These are phyloP conservation scores for Rheum nobile DNA, from an alignment of 148 eudicot genomes.

Conservation along the genomic window DNA sequence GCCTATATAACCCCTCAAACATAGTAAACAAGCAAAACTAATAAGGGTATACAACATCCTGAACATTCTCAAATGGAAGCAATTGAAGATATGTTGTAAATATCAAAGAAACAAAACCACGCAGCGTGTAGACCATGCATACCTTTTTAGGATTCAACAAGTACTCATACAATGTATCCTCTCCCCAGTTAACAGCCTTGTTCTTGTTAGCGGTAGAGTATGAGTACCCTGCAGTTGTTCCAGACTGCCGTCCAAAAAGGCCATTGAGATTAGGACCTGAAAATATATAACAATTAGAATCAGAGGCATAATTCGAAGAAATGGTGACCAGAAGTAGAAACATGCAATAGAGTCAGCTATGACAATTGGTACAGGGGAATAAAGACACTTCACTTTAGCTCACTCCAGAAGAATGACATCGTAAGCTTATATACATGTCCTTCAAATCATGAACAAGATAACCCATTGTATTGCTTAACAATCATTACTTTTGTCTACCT, in stretches of 20 bases:
- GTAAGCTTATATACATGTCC: no score
- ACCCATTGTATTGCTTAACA: no score
- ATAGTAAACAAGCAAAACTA: no score
- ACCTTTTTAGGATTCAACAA: conserved; percentile 15
- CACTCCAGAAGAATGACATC: neutral
- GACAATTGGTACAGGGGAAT: neutral
- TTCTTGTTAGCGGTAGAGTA: conserved; percentile 76
- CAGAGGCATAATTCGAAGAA: neutral
- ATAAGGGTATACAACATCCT: no score
- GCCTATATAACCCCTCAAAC: no score
- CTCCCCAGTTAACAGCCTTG: conserved; percentile 63
- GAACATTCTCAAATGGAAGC: no score
- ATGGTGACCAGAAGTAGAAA: neutral
- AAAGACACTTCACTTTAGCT: neutral
- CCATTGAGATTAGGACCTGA: conserved; percentile 87
- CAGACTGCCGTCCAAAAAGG: conserved; percentile 75
- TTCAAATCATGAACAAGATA: no score
- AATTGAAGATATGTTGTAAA: no score
- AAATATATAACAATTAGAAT: neutral
- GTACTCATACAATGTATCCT: conserved; percentile 62
- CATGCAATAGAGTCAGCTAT: neutral
- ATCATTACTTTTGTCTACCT: no score
- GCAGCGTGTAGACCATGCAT: neutral
- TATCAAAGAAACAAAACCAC: no score
- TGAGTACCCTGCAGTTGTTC: conserved; percentile 67